Percentiles rank a stretch among this genome's conserved stretches.
Evolutionary conservation across 495 filamentous ascomycete genomes (phyloP).

Genomic region (Penicillium atrosanguineum): DNA sequence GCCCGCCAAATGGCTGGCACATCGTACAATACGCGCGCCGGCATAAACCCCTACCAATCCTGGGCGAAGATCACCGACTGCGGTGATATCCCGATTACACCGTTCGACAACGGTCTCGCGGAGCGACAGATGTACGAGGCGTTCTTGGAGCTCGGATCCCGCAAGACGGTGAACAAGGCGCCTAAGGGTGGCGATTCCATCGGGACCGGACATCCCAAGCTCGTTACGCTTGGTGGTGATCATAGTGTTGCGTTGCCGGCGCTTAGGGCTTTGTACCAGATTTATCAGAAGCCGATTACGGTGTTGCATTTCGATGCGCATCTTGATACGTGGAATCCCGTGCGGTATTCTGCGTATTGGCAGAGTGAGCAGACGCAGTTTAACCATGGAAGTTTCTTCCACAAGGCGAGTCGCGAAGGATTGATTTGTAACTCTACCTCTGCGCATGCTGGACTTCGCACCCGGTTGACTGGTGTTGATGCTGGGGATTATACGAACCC

Average conservation of each 20-base stretch:
- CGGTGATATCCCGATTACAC: constrained; percentile 78
- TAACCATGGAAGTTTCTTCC: constrained; percentile 85
- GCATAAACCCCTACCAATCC: constrained; percentile 71
- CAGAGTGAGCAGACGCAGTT: constrained; percentile 65
- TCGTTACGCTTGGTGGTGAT: constrained; percentile 80
- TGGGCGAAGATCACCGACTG: constrained; percentile 77
- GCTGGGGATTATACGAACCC: constrained; percentile 61
- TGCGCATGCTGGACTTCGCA: constrained; percentile 77
- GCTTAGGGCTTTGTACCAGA: constrained; percentile 65
- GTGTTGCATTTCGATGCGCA: constrained; percentile 86
- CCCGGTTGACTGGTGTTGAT: constrained; percentile 62
- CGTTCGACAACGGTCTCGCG: constrained; percentile 74
- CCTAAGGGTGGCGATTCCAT: constrained; percentile 38
- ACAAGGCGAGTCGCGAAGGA: constrained; percentile 73
- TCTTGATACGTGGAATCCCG: constrained; percentile 82
- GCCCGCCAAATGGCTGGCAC: constrained; percentile 69
- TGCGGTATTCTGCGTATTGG: constrained; percentile 75
- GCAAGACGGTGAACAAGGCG: constrained; percentile 37
- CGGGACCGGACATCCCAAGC: constrained; percentile 53
- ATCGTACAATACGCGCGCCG: constrained; percentile 74
- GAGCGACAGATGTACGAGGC: constrained; percentile 75
- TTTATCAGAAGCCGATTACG: constrained; percentile 68
- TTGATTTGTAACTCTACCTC: constrained; percentile 65
- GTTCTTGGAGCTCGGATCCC: constrained; percentile 61
- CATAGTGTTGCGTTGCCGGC: constrained; percentile 77